These are phyloP conservation scores for Podaxis carcinomalis DNA, from an alignment of 768 basidiomycete genomes.

Conservation along the genomic window DNA sequence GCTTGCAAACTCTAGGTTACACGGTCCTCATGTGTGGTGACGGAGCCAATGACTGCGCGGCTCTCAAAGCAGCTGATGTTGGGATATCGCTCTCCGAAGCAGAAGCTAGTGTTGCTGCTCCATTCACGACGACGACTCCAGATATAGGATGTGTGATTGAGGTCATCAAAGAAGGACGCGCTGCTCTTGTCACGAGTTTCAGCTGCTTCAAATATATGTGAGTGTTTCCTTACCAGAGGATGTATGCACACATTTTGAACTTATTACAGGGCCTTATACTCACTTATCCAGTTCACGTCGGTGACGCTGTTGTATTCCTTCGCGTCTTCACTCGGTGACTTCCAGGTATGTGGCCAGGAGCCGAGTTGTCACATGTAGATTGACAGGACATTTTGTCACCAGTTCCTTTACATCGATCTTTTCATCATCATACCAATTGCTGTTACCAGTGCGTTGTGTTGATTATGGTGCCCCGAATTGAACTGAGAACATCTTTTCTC, in stretches of 20 bases:
- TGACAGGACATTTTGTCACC: slow-evolving; percentile 13
- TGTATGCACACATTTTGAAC: slow-evolving; percentile 10
- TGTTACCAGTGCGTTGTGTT: slow-evolving; percentile 73
- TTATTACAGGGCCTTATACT: slow-evolving; percentile 84
- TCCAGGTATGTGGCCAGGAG: slow-evolving; percentile 59
- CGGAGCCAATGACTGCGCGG: slow-evolving; percentile 98
- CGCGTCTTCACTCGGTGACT: slow-evolving; percentile 93
- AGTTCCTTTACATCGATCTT: slow-evolving; percentile 97
- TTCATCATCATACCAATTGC: slow-evolving; percentile 98
- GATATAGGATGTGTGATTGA: slow-evolving; percentile 96
- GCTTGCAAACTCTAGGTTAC: slow-evolving; percentile 89
- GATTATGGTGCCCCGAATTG: background rate
- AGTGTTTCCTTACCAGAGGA: slow-evolving; percentile 25
- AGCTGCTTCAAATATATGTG: slow-evolving; percentile 99
- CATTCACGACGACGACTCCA: slow-evolving; percentile 90
- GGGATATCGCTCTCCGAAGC: slow-evolving; percentile 96
- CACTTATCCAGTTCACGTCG: slow-evolving; percentile 98
- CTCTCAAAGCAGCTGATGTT: slow-evolving; percentile 97
- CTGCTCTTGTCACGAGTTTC: slow-evolving; percentile 95
- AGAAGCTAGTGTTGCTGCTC: slow-evolving; percentile 97
- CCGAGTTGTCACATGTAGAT: slow-evolving; percentile 9
- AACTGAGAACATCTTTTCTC: slow-evolving; percentile 6
- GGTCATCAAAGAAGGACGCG: slow-evolving; percentile 94
- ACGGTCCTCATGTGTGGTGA: slow-evolving; percentile 98
- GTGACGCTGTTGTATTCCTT: slow-evolving; percentile 95